These are phyloP conservation scores for Calycina marina DNA, from an alignment of 2,329 filamentous ascomycete species.

Conservation along the genomic window DNA sequence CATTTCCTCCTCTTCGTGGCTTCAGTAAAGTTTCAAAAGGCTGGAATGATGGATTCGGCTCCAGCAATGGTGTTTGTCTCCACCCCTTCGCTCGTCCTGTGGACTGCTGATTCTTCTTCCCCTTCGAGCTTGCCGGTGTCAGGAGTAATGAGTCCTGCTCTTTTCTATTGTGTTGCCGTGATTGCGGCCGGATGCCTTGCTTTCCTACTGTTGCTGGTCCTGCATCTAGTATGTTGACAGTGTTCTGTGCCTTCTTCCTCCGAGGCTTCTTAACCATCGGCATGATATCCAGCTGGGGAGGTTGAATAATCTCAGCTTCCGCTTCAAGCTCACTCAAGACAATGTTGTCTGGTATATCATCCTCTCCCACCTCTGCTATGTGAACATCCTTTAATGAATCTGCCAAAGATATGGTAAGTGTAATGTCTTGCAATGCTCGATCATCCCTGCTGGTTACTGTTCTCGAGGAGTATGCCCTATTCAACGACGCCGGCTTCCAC, in stretches of 20 bases:
- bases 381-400: slow-evolving; percentile 30
- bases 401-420: slow-evolving; percentile 26
- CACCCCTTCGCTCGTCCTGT: slow-evolving; percentile 44
- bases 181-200: slow-evolving; percentile 11
- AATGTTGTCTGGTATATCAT: slow-evolving; percentile 8
- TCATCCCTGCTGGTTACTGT: slow-evolving; percentile 14
- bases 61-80: slow-evolving; percentile 52
- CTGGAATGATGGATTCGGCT: slow-evolving; percentile 47
- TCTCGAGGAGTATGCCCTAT: slow-evolving; percentile 13
- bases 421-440: slow-evolving; percentile 13
- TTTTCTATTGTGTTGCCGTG: not conserved
- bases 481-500: slow-evolving; percentile 22
- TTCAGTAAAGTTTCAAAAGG: slow-evolving; percentile 47
- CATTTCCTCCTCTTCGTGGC: slow-evolving; percentile 29
- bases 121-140: slow-evolving; percentile 22
- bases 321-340: slow-evolving; percentile 15
- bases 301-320: slow-evolving; percentile 10
- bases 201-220: not conserved
- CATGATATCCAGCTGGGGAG: slow-evolving; percentile 10
- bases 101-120: slow-evolving; percentile 2
- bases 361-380: slow-evolving; percentile 18
- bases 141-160: not conserved
- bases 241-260: slow-evolving; percentile 24
- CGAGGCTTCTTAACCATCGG: slow-evolving; percentile 27
- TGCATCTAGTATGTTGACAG: not conserved